Evolutionary conservation across 2,329 filamentous ascomycete genomes (phyloP), one percentile per base, ranked within the genome.

Genomic region (Colletotrichum echinochloae): DNA sequence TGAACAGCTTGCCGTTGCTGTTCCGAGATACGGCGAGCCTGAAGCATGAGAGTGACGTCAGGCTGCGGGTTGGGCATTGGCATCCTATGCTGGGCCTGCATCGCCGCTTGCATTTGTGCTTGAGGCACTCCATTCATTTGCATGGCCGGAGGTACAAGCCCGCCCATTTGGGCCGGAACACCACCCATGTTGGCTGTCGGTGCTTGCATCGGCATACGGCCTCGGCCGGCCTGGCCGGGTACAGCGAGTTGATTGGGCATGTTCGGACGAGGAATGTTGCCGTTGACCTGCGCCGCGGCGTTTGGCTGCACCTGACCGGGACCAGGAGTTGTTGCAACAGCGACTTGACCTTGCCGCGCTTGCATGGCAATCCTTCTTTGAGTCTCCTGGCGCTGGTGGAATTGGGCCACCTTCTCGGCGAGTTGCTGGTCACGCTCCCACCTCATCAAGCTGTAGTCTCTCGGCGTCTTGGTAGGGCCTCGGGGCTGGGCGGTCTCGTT

Each of bases 381-480:
- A 72, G 82, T 81, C 75, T 92, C 86, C 78, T 92, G 90, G 67
- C 91, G 88, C 74, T 86, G 84, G 62, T 84, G 82, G 73, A 83
- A 84, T 72, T 86, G 83, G 60, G 84, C 83, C 83, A 91, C 85
- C 76, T 87, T 86, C 78, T 91, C 88, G 26, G 86, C 86, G 66
- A 91, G 77, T 73, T 87, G 86, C 77, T 95, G 86, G 75, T 98
- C 95, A 54, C 94, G 90, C 77, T 98, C 95, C 82, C 92, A 91
- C 75, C 96, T 94, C 77, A 98, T 87, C 62, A 93, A 87, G 77
- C 95, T 98, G 79, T 98, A 97, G 74, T 98, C 94, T 75, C 93
- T 89, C 0, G 96, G 96, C 0, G 95, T 97, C 77, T 94, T 93
- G 77, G 80, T 88, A 77, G 79, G 87, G 75, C 82, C 78, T 62